Evolutionary conservation across 208 protist genomes (phyloP).

Genomic region (Acanthamoeba healyi): DNA sequence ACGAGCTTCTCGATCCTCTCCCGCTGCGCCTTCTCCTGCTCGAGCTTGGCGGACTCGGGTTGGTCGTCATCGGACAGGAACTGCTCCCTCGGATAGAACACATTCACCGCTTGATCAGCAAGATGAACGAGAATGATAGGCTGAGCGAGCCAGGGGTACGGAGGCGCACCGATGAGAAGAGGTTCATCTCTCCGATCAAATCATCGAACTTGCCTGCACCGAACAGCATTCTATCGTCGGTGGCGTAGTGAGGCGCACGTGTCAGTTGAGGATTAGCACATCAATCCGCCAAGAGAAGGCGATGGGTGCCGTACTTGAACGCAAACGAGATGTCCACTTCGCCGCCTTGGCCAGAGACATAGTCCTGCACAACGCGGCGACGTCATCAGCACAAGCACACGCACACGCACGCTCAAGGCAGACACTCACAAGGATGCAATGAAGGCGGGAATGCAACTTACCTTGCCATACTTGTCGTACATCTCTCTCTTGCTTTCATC

Average conservation of each 20-base stretch:
- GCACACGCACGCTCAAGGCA: background rate
- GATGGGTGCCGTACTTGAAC: constrained; percentile 17
- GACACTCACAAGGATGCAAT: background rate
- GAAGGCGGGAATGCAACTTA: background rate
- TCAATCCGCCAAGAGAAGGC: background rate
- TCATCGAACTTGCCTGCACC: constrained; percentile 53
- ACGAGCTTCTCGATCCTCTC: constrained; percentile 18
- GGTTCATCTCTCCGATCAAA: constrained; percentile 43
- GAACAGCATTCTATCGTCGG: constrained; percentile 41
- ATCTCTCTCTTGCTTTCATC: constrained; percentile 59
- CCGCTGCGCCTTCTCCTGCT: constrained; percentile 13
- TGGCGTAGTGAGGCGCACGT: background rate
- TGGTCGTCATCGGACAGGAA: constrained; percentile 22
- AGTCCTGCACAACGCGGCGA: background rate
- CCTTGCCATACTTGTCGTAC: constrained; percentile 81
- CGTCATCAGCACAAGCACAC: no score
- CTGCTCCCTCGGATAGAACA: background rate
- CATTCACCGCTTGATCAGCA: background rate
- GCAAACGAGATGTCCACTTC: constrained; percentile 30
- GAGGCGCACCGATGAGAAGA: background rate
- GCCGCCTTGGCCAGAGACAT: background rate
- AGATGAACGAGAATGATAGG: background rate
- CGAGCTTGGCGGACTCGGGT: background rate
- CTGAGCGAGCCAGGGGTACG: background rate
- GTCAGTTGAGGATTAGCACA: background rate